These are phyloP conservation scores for Sporisorium exsertum DNA, from an alignment of 1,284 basidiomycete genomes.

Conservation along the genomic window DNA sequence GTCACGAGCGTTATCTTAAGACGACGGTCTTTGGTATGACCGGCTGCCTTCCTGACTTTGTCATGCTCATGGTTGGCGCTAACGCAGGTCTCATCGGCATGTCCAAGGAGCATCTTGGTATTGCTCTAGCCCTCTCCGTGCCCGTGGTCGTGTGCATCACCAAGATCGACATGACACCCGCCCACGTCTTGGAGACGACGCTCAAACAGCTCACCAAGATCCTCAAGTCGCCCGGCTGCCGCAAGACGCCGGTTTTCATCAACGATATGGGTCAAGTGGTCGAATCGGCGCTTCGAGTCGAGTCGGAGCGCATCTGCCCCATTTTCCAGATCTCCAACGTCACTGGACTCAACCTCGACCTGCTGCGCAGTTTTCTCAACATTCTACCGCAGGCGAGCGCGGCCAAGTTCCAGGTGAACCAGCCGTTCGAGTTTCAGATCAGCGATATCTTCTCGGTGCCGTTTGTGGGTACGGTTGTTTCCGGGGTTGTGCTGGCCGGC, in stretches of 20 bases:
- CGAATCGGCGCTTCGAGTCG: slow-evolving; percentile 60
- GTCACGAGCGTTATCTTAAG: slow-evolving; percentile 73
- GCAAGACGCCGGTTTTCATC: slow-evolving; percentile 65
- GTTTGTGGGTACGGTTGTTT: slow-evolving; percentile 94
- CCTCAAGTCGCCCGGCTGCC: slow-evolving; percentile 89
- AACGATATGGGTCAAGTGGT: slow-evolving; percentile 52
- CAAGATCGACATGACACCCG: slow-evolving; percentile 98
- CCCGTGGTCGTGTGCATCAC: slow-evolving; percentile 94
- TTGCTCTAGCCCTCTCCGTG: slow-evolving; percentile 90
- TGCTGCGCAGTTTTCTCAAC: slow-evolving; percentile 71
- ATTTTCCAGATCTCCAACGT: slow-evolving; percentile 96
- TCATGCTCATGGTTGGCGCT: slow-evolving; percentile 93
- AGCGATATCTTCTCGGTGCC: slow-evolving; percentile 76
- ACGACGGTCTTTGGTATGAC: slow-evolving; percentile 95
- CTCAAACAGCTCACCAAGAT: slow-evolving; percentile 93
- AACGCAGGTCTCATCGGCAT: slow-evolving; percentile 96
- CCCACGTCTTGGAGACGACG: slow-evolving; percentile 88
- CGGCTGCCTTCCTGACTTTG: slow-evolving; percentile 92
- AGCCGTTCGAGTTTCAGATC: slow-evolving; percentile 82
- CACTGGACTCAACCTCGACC: slow-evolving; percentile 88
- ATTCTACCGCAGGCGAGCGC: slow-evolving; percentile 62
- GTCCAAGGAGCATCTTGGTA: slow-evolving; percentile 92
- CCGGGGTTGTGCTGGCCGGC: slow-evolving; percentile 79
- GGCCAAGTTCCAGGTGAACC: slow-evolving; percentile 71
- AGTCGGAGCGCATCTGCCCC: slow-evolving; percentile 78